A percentile compares a stretch with the other conserved stretches of the same genome.
Conservation (phyloP, 495 filamentous ascomycete species). For the Cercophora newfieldiana region DNA sequence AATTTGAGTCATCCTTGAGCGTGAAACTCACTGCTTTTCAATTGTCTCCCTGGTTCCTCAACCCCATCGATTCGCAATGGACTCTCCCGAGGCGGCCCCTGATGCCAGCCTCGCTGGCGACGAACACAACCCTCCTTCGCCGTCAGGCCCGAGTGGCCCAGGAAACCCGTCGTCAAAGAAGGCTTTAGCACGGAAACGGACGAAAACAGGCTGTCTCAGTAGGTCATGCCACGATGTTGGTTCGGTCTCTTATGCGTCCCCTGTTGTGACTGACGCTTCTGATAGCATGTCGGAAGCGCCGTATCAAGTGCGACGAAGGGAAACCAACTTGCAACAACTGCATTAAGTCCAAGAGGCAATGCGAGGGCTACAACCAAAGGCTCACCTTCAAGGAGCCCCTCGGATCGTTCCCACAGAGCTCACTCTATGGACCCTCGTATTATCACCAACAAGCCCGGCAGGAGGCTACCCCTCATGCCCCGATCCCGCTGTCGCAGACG, state of each 20-base stretch:
- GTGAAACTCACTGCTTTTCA: not conserved
- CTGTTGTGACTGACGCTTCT: slow-evolving; percentile 20
- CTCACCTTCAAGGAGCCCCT: slow-evolving; percentile 91
- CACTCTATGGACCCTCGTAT: slow-evolving; percentile 28
- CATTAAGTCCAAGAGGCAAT: slow-evolving; percentile 89
- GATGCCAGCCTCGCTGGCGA: slow-evolving; percentile 11
- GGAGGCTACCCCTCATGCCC: slow-evolving; percentile 24
- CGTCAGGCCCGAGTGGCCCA: slow-evolving; percentile 18
- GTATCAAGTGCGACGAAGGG: slow-evolving; percentile 97
- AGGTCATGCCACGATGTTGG: slow-evolving; percentile 38
- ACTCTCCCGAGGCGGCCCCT: slow-evolving; percentile 1
- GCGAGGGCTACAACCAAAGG: slow-evolving; percentile 92
- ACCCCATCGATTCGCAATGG: slow-evolving; percentile 8
- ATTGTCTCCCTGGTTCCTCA: not conserved
- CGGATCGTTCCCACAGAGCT: slow-evolving; percentile 49
- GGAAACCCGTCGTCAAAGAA: slow-evolving; percentile 38
- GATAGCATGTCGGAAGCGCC: slow-evolving; percentile 84
- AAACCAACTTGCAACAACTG: slow-evolving; percentile 88
- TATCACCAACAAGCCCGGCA: slow-evolving; percentile 28
- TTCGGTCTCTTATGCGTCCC: slow-evolving; percentile 4
- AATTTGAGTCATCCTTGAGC: not conserved
- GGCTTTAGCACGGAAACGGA: slow-evolving; percentile 65
- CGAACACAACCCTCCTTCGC: slow-evolving; percentile 18
- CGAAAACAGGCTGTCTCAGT: slow-evolving; percentile 97
- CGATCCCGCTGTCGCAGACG: slow-evolving; percentile 26